Conservation (phyloP, 2,329 filamentous ascomycete genomes). For the Fusarium verticillioides region DNA sequence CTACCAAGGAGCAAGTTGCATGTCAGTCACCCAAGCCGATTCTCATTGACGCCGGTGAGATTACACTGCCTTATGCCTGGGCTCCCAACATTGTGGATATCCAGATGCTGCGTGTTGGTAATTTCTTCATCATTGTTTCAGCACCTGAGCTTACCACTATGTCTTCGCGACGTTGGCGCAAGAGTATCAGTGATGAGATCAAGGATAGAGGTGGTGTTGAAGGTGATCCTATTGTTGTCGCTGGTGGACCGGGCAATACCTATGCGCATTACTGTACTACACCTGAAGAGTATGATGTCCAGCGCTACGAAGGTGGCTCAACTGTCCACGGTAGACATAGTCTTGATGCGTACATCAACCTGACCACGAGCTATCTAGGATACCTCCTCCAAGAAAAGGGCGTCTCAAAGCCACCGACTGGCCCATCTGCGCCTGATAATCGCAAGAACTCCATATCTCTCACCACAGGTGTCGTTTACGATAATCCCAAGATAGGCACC, state of each 20-base stretch:
- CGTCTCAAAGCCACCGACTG: not conserved
- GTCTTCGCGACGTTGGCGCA: slow-evolving; percentile 7
- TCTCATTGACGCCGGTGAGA: slow-evolving; percentile 6
- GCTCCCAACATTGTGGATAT: slow-evolving; percentile 8
- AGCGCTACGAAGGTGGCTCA: slow-evolving; percentile 5
- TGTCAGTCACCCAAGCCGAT: slow-evolving; percentile 4
- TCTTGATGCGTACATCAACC: slow-evolving; percentile 3
- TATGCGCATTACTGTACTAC: slow-evolving; percentile 15
- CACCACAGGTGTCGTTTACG: slow-evolving; percentile 1
- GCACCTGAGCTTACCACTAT: not conserved
- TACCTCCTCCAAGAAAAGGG: not conserved
- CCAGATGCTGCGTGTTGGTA: slow-evolving; percentile 6
- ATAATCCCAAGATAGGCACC: not conserved
- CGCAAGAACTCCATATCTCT: slow-evolving; percentile 5
- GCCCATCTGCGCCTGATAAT: not conserved
- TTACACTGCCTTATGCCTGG: not conserved
- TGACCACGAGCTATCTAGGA: not conserved
- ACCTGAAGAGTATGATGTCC: slow-evolving; percentile 4
- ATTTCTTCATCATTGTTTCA: slow-evolving; percentile 9
- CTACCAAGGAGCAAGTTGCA: not conserved
- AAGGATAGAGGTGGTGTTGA: not conserved
- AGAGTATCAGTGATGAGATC: slow-evolving; percentile 1
- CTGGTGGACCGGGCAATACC: slow-evolving; percentile 1
- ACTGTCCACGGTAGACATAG: slow-evolving; percentile 8
- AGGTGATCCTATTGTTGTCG: not conserved